A percentile compares a stretch with the other conserved stretches of the same genome.
Conservation (phyloP, 257 asterid species). For the Scutellaria minor region DNA sequence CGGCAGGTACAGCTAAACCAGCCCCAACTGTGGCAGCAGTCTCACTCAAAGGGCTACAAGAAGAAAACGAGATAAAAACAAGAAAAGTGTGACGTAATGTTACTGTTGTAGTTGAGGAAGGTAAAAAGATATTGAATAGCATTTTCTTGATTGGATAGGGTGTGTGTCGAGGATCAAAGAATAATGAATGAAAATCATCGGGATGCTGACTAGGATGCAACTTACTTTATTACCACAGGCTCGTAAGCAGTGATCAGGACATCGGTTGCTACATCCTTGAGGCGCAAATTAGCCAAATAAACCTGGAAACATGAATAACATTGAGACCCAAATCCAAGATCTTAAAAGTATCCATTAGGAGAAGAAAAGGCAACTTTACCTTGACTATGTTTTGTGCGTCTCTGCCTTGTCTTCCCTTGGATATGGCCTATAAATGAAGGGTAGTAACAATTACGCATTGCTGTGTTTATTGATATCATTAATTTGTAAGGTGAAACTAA, state of each 20-base stretch:
- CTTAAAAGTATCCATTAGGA: neutral
- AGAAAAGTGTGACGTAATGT: neutral
- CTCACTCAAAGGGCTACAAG: constrained; percentile 77
- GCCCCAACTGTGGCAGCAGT: constrained; percentile 76
- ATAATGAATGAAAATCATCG: neutral
- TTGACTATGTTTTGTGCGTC: constrained; percentile 81
- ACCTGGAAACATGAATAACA: constrained; percentile 54
- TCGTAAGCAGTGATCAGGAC: constrained; percentile 83
- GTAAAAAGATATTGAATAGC: neutral
- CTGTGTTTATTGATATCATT: neutral
- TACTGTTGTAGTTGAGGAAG: neutral
- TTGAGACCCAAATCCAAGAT: constrained; percentile 17
- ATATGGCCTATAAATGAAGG: constrained; percentile 58
- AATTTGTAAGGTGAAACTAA: neutral
- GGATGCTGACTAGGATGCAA: constrained; percentile 1
- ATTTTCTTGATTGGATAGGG: neutral
- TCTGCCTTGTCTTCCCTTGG: constrained; percentile 97
- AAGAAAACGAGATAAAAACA: constrained; percentile 27
- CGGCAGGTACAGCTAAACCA: constrained; percentile 76
- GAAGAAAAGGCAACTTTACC: constrained; percentile 47
- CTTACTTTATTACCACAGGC: constrained; percentile 85
- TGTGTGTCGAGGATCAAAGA: neutral
- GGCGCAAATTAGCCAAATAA: constrained; percentile 85
- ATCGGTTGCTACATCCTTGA: constrained; percentile 83
- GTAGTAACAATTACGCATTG: constrained; percentile 7